A percentile compares a stretch with the other conserved stretches of the same genome.
phyloP scores from a whole-genome alignment of 495 filamentous ascomycete species.

The Podospora fimiseda region DNA sequence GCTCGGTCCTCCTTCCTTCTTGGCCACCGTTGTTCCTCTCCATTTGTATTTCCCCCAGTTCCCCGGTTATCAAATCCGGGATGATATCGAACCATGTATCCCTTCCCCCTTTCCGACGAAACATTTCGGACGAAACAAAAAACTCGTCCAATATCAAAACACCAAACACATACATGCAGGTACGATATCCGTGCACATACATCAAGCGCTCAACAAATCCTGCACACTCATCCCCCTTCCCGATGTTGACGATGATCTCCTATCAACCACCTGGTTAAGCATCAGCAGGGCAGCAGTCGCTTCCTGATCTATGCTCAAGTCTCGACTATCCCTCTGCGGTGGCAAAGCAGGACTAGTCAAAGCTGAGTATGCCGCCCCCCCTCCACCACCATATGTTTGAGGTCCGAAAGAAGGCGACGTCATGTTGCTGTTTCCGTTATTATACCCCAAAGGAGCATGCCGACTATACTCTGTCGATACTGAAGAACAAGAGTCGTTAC shows the following conservation, averaged over 20 bases:
- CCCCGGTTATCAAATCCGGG: too few species aligned
- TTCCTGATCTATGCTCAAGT: conserved; percentile 75
- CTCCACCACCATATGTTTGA: conserved; percentile 22
- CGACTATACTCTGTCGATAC: conserved; percentile 29
- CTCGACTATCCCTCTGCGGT: conserved; percentile 41
- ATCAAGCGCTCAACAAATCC: conserved; percentile 65
- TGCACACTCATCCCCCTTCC: conserved; percentile 67
- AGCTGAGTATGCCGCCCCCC: conserved; percentile 33
- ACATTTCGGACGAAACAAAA: too few species aligned
- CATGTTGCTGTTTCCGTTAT: conserved; percentile 5
- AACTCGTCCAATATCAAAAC: too few species aligned
- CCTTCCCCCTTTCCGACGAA: too few species aligned
- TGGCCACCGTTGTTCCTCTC: too few species aligned
- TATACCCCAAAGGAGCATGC: conserved; percentile 8
- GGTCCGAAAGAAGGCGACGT: conserved; percentile 45
- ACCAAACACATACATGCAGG: too few species aligned
- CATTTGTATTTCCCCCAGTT: too few species aligned
- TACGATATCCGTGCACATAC: too few species aligned
- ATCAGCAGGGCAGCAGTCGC: conserved; percentile 75
- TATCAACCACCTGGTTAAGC: conserved; percentile 63
- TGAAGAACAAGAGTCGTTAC: conserved; percentile 44
- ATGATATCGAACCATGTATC: too few species aligned
- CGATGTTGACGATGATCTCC: conserved; percentile 33
- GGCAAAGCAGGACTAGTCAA: conserved; percentile 45
- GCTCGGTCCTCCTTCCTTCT: too few species aligned